Evolutionary conservation across 2,329 filamentous ascomycete species (phyloP), one percentile per base, ranked within the genome.

Genomic region (Escovopsis weberi): DNA sequence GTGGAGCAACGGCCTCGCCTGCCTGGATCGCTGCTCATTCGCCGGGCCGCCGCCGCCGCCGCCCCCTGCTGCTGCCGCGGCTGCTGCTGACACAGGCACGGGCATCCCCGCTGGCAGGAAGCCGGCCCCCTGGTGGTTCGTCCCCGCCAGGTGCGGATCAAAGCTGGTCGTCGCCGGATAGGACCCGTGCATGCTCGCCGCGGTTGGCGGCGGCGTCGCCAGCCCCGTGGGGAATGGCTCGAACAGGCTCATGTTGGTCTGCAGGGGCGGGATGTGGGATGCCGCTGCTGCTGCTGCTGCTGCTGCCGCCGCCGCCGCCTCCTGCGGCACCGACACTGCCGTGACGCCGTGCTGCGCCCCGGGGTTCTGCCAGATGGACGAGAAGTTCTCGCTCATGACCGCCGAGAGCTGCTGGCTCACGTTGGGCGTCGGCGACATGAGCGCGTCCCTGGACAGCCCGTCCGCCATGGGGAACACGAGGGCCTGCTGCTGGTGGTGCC

Each of bases 321-420:
- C 15, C 15, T 15, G 15, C 15, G 15, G 15, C 15, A 15, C 15
- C 15, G 15, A 15, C 15, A 15, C 15, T 15, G 15, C 15, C 15
- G 15, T 15, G 15, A 15, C 15, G 15, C 15, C 15, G 15, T 30
- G 28, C 28, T 30, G 28, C 28, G 28, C 6, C 28, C 10, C 6
- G 33, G 43, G 56, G 7, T 62, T 57, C 12, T 69, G 64, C 66
- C 72, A 75, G 4, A 65, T 57, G 4, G 64, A 57, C 53, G 61
- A 64, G 46, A 77, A 69, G 43, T 72, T 72, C 58, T 79, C 75
- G 44, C 66, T 72, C 72, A 77, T 77, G 33, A 63, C 62, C 0
- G 72, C 68, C 37, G 64, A 64, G 44, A 75, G 55, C 46, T 75
- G 71, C 50, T 76, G 70, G 48, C 66, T 55, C 45, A 64, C 65